A percentile compares a stretch with the other conserved stretches of the same genome.
phyloP scores from a whole-genome alignment of 2,329 filamentous ascomycete species.

The Didymosphaeria variabile region DNA sequence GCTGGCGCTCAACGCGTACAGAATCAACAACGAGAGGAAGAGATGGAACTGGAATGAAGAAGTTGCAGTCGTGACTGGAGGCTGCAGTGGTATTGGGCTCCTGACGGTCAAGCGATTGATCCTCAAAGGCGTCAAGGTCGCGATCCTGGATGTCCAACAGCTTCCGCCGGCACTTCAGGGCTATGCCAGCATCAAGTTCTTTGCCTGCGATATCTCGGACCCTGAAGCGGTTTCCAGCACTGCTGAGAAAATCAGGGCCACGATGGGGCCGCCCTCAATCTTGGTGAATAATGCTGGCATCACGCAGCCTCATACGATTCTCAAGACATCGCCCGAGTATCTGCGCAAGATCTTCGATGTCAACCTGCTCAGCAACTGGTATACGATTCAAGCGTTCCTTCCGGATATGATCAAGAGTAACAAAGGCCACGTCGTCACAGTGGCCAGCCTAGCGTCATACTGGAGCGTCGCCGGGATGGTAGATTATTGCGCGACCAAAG shows the following conservation, averaged over 20 bases:
- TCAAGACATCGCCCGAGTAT: conserved; percentile 40
- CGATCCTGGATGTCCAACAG: conserved; percentile 44
- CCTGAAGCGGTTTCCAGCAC: conserved; percentile 34
- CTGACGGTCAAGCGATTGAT: conserved; percentile 40
- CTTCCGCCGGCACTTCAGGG: conserved; percentile 38
- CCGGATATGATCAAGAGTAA: conserved; percentile 47
- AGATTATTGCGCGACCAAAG: conserved; percentile 63
- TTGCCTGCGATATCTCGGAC: conserved; percentile 46
- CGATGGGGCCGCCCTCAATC: conserved; percentile 41
- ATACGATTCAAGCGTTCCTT: conserved; percentile 46
- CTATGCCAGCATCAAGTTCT: conserved; percentile 40
- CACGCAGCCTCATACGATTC: conserved; percentile 39
- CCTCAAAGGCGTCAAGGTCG: conserved; percentile 40
- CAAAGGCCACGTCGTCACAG: conserved; percentile 64
- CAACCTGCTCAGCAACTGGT: conserved; percentile 49
- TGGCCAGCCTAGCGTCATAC: conserved; percentile 64
- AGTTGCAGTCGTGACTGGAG: conserved; percentile 49
- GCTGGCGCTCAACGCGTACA: conserved; percentile 52
- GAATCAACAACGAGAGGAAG: conserved; percentile 45
- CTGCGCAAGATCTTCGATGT: conserved; percentile 48
- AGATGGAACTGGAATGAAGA: conserved; percentile 46
- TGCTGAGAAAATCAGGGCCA: conserved; percentile 33
- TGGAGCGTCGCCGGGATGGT: conserved; percentile 58
- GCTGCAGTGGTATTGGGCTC: conserved; percentile 48
- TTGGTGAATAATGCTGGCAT: conserved; percentile 52